Base-by-base conservation (phyloP, 106 monocot genomes). In the Xerophyta viscosa region DNA sequence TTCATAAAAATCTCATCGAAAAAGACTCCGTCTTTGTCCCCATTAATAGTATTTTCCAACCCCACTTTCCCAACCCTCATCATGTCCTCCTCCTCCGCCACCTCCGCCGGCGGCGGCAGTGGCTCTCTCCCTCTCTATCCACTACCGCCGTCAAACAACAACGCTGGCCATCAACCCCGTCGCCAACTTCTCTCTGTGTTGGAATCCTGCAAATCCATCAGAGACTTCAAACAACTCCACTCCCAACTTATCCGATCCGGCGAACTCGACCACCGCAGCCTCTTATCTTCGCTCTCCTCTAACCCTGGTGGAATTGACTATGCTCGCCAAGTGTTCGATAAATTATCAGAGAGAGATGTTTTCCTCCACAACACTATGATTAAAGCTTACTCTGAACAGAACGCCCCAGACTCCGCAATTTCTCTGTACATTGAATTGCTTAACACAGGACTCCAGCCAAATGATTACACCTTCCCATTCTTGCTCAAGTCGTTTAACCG, bases 161-260 rank as follows among this genome's bases (percentile, higher is more conserved):
- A n/a, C n/a, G n/a, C n/a, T n/a, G n/a, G n/a, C n/a, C n/a, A n/a
- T n/a, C n/a, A n/a, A n/a, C n/a, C n/a, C n/a, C 41, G 46, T 25
- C 66, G 29, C 60, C 41, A 46, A 10, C 7, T 52, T 0, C 45
- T 33, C 49, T 58, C 78, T 46, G 58, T 70, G 9, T 54, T 83
- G 20, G 54, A 58, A 11, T 44, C 9, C 31, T 83, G 83, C 70
- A 57, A 12, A 23, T 33, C 83, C 8, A 78, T 78, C 69, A 57
- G 43, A 15, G 52, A 77, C 18, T 63, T 83, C 58, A 72, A 74
- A 43, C 83, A 83, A 27, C 58, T 78, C 53, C 83, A 83, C 50
- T 77, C 73, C 46, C 68, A 58, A 15, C 21, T 74, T 41, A 52
- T 83, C 78, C 69, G 69, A 21, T 45, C 62, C 7, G 73, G 77